Evolutionary conservation across 2,329 filamentous ascomycete genomes (phyloP), one percentile per base, ranked within the genome.

Genomic region (Didymella lethalis): DNA sequence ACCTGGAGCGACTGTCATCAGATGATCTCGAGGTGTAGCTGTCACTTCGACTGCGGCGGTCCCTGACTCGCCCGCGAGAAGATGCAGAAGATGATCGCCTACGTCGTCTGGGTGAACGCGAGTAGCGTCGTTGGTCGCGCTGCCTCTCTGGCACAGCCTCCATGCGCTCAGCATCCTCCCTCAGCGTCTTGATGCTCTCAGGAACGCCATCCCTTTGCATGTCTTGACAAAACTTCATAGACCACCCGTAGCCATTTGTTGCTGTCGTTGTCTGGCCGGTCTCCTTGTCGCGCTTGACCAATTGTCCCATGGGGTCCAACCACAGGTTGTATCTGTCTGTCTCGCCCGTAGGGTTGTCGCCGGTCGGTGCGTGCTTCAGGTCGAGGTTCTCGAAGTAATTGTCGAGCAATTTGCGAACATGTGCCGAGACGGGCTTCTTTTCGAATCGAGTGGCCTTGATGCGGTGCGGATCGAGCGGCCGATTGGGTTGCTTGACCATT

Each of bases 161-260:
- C 62, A 65, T 63, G 14, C 57, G 64, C 51, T 63, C 54, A 16
- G 50, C 48, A 34, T 66, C 64, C 25, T 71, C 67, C 18, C 72
- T 64, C 26, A 62, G 59, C 14, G 63, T 64, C 20, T 62, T 61
- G 23, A 74, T 67, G 6, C 48, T 65, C 32, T 68, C 61, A 10
- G 72, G 71, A 7, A 71, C 40, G 2, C 64, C 66, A 6, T 70
- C 54, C n/a, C 65, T 66, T 55, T 89, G 92, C 90, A 95, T 95
- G 70, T 90, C 90, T 65, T 91, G 83, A 73, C 91, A 96, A 66
- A 96, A 95, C 0, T 82, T 81, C 38, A 86, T 84, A 5, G 92
- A 94, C 93, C 93, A 96, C 61, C 92, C 93, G 72, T 96, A 96
- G 75, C 96, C 96, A 0, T 90, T 91, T 63, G 91, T 88, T 1